A percentile compares a stretch with the other conserved stretches of the same genome.
Evolutionary conservation across 331 rosid species (phyloP).

Genomic region (Prunus yedoensis): DNA sequence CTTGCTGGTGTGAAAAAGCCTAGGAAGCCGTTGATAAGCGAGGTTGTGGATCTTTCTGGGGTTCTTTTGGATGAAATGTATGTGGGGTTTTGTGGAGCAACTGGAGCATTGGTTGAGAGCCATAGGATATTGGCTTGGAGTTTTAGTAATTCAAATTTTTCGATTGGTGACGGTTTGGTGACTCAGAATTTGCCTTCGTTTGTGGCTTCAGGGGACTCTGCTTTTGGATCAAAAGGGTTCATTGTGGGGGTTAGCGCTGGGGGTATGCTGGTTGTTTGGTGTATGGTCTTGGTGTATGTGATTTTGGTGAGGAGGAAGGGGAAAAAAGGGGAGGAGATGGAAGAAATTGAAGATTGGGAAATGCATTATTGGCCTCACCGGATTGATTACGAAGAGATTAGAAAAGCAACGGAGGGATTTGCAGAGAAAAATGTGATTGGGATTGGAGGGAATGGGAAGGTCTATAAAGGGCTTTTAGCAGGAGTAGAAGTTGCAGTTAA

Average conservation of each 20-base stretch:
- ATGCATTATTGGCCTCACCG: slow-evolving; percentile 74
- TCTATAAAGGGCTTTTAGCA: slow-evolving; percentile 53
- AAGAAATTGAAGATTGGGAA: slow-evolving; percentile 63
- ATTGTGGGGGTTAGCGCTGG: slow-evolving; percentile 30
- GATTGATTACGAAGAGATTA: slow-evolving; percentile 48
- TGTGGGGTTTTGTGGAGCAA: slow-evolving; percentile 55
- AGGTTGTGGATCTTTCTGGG: slow-evolving; percentile 45
- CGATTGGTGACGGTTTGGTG: slow-evolving; percentile 63
- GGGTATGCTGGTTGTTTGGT: slow-evolving; percentile 24
- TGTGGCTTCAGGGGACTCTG: slow-evolving; percentile 38
- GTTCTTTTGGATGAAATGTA: slow-evolving; percentile 56
- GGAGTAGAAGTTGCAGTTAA: slow-evolving; percentile 60
- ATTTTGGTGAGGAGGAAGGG: slow-evolving; percentile 23
- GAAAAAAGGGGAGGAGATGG: slow-evolving; percentile 8
- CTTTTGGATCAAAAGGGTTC: slow-evolving; percentile 29
- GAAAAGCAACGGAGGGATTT: slow-evolving; percentile 52
- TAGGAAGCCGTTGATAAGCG: slow-evolving; percentile 44
- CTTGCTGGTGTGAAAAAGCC: slow-evolving; percentile 46
- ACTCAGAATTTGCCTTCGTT: slow-evolving; percentile 57
- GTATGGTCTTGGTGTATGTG: slow-evolving; percentile 12
- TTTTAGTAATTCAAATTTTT: slow-evolving; percentile 56
- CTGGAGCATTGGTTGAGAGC: slow-evolving; percentile 48
- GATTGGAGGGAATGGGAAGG: slow-evolving; percentile 55
- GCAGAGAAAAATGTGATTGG: slow-evolving; percentile 52
- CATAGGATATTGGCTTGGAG: slow-evolving; percentile 69